These are phyloP conservation scores for Cucurbita ficifolia DNA, from an alignment of 306 rosid species.

Conservation along the genomic window DNA sequence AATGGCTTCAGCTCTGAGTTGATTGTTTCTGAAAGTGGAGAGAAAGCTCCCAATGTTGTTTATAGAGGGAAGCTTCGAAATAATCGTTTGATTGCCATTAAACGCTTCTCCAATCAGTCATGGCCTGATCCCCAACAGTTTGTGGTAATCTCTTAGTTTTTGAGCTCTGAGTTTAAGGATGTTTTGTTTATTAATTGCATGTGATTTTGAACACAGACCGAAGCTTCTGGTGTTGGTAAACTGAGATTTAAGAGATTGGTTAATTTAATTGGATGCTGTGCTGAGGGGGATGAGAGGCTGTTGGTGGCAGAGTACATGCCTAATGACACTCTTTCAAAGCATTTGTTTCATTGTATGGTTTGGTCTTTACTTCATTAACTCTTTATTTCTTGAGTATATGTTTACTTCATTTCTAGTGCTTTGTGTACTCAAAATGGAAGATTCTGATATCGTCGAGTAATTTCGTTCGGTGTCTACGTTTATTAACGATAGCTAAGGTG, in stretches of 20 bases:
- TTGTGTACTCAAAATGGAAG: neutral
- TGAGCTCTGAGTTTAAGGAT: neutral
- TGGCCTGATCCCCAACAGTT: constrained; percentile 34
- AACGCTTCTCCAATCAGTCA: constrained; percentile 25
- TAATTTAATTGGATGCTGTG: constrained; percentile 23
- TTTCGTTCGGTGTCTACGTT: neutral
- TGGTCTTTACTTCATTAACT: neutral
- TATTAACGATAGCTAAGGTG: neutral
- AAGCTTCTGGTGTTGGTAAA: constrained; percentile 21
- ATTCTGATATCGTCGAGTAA: neutral
- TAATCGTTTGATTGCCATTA: constrained; percentile 22
- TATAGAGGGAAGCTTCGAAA: constrained; percentile 27
- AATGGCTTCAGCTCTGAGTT: constrained; percentile 20
- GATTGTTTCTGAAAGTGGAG: constrained; percentile 32
- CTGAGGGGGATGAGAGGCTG: constrained; percentile 26
- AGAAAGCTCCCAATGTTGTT: constrained; percentile 32
- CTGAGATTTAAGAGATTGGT: constrained; percentile 17
- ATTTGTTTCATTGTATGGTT: constrained; percentile 20
- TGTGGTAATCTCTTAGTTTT: constrained; percentile 12
- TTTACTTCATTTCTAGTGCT: neutral
- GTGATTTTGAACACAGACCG: constrained; percentile 11
- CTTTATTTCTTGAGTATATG: neutral
- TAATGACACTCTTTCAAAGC: constrained; percentile 24
- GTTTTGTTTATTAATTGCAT: neutral
- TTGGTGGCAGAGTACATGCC: constrained; percentile 27